Evolutionary conservation across 345 rosid species (phyloP).

Genomic region (Lumnitzera littorea): DNA sequence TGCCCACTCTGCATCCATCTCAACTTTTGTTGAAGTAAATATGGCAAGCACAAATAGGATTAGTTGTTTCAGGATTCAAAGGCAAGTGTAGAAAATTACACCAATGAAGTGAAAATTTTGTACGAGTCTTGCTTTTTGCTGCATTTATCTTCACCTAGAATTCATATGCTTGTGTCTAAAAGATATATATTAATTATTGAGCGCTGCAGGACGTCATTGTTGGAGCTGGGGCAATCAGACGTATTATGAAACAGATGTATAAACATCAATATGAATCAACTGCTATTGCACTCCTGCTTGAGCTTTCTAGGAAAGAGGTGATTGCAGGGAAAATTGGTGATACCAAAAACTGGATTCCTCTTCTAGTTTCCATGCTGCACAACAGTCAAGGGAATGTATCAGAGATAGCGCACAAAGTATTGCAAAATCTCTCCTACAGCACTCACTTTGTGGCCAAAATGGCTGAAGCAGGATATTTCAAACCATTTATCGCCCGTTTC

Average conservation of each 20-base stretch:
- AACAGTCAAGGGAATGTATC: slow-evolving; percentile 16
- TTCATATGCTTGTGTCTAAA: no score
- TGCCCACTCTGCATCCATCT: no score
- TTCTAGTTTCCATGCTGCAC: slow-evolving; percentile 36
- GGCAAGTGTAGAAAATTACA: no score
- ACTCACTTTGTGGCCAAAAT: slow-evolving; percentile 38
- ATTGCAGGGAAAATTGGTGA: slow-evolving; percentile 32
- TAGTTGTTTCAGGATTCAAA: no score
- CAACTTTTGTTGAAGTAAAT: no score
- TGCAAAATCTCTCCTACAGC: slow-evolving; percentile 41
- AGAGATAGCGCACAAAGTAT: slow-evolving; percentile 20
- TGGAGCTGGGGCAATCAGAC: slow-evolving; percentile 29
- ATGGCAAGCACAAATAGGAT: no score
- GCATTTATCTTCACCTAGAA: neutral
- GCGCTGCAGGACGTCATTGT: slow-evolving; percentile 29
- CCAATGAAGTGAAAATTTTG: no score
- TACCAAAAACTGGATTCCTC: slow-evolving; percentile 36
- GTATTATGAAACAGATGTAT: slow-evolving; percentile 29
- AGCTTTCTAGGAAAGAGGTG: slow-evolving; percentile 28
- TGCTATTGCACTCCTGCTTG: slow-evolving; percentile 29
- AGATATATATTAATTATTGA: no score
- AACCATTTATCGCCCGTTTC: slow-evolving; percentile 32
- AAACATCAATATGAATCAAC: slow-evolving; percentile 21
- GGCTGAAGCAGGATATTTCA: slow-evolving; percentile 38
- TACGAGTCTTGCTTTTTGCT: neutral